These are phyloP conservation scores for Zopfia rhizophila DNA, from an alignment of 2,329 filamentous ascomycete species.

Conservation along the genomic window DNA sequence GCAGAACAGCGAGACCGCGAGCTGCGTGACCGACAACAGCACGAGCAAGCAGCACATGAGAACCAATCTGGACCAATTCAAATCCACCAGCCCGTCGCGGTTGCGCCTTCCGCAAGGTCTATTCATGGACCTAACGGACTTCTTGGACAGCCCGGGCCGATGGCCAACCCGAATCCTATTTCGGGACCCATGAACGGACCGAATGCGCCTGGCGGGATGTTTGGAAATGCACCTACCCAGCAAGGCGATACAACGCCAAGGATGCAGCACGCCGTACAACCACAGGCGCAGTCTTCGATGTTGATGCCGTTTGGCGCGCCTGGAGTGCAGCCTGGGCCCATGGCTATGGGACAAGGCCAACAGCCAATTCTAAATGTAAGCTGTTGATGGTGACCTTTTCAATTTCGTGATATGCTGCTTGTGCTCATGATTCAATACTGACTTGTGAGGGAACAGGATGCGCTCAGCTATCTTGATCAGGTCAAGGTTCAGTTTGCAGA, in stretches of 20 bases:
- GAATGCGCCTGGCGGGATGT: slow-evolving; percentile 71
- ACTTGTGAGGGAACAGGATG: slow-evolving; percentile 63
- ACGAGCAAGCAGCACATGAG: slow-evolving; percentile 80
- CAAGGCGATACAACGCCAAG: slow-evolving; percentile 65
- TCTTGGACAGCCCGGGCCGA: slow-evolving; percentile 68
- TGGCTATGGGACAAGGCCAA: slow-evolving; percentile 77
- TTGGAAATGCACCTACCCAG: slow-evolving; percentile 76
- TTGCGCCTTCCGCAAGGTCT: slow-evolving; percentile 74
- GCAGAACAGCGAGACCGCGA: slow-evolving; percentile 66
- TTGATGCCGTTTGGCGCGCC: slow-evolving; percentile 59
- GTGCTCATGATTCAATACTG: slow-evolving; percentile 1
- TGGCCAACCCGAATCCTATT: slow-evolving; percentile 57
- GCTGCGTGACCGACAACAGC: slow-evolving; percentile 72
- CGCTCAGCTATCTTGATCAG: slow-evolving; percentile 95
- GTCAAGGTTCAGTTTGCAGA: slow-evolving; percentile 98
- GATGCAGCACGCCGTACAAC: slow-evolving; percentile 70
- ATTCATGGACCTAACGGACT: slow-evolving; percentile 94
- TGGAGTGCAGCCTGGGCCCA: slow-evolving; percentile 60
- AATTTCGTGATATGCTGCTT: no score
- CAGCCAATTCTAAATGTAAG: slow-evolving; percentile 83
- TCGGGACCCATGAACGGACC: slow-evolving; percentile 66
- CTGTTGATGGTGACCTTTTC: no score
- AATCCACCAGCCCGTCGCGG: slow-evolving; percentile 91
- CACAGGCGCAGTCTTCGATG: slow-evolving; percentile 63
- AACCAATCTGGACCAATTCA: slow-evolving; percentile 89